Percentiles rank a stretch among this genome's conserved stretches.
These are phyloP conservation scores for Ganoderma resinaceum DNA, from an alignment of 1,284 basidiomycete species.

Conservation along the genomic window DNA sequence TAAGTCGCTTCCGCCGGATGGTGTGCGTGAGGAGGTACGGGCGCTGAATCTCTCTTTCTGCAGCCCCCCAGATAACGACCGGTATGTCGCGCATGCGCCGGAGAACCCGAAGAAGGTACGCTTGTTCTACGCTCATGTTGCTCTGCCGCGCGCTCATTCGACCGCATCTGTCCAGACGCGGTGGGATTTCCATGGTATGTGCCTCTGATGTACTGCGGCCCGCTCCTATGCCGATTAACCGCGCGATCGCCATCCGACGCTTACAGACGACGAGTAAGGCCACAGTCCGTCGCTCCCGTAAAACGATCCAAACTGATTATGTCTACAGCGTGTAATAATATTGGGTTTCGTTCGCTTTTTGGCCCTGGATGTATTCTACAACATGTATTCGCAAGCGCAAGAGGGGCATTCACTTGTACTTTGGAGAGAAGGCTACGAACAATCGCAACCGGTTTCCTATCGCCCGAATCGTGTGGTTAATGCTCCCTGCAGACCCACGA, in stretches of 20 bases:
- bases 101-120: slow-evolving; percentile 87
- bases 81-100: slow-evolving; percentile 80
- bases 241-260: background rate
- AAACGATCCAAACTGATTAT: background rate
- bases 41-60: background rate
- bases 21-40: background rate
- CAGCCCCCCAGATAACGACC: slow-evolving; percentile 81
- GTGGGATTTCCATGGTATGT: slow-evolving; percentile 79
- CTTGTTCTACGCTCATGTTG: slow-evolving; percentile 1
- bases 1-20: slow-evolving; percentile 40
- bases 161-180: slow-evolving; percentile 54
- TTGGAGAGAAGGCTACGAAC: background rate
- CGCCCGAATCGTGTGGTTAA: no score
- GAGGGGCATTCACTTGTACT: background rate
- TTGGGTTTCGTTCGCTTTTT: background rate
- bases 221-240: background rate
- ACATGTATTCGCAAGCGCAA: background rate
- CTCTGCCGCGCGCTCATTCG: slow-evolving; percentile 23
- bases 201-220: background rate
- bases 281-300: background rate
- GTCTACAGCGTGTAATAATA: slow-evolving; percentile 3
- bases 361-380: slow-evolving; percentile 10
- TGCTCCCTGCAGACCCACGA: no score
- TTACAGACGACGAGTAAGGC: slow-evolving; percentile 51
- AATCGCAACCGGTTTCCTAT: background rate